A percentile compares a stretch with the other conserved stretches of the same genome.
Conservation (phyloP, 768 basidiomycete genomes). For the Gloeostereum incarnatum region DNA sequence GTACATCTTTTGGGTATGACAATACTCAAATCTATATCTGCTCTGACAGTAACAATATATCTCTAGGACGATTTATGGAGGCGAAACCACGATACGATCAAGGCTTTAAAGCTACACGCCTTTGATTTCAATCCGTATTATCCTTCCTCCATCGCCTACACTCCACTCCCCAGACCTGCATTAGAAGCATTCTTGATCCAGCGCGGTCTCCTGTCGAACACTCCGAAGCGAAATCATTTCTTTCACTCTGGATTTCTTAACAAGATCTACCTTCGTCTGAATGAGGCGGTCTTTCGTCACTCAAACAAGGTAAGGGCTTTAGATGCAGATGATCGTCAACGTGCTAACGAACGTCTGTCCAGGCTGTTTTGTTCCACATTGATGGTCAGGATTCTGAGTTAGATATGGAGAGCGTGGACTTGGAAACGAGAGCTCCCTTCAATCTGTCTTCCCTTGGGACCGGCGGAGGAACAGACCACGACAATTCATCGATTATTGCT, state of each 20-base stretch:
- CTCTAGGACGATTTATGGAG: constrained; percentile 68
- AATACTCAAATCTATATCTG: background rate
- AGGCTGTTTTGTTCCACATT: constrained; percentile 60
- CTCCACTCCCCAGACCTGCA: constrained; percentile 52
- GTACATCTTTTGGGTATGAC: constrained; percentile 69
- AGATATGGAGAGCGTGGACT: constrained; percentile 58
- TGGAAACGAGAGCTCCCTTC: constrained; percentile 29
- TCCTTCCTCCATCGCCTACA: constrained; percentile 63
- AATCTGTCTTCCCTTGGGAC: constrained; percentile 52
- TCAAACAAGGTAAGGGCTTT: constrained; percentile 35
- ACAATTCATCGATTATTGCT: constrained; percentile 47
- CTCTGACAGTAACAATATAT: constrained; percentile 2
- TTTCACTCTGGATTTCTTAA: constrained; percentile 63
- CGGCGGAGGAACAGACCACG: constrained; percentile 58
- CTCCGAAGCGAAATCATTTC: constrained; percentile 31
- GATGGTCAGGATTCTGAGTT: constrained; percentile 40
- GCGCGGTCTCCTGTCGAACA: constrained; percentile 45
- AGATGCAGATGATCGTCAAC: too few relatives aligned
- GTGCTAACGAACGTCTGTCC: too few relatives aligned
- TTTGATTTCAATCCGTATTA: constrained; percentile 67
- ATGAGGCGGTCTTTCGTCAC: constrained; percentile 53
- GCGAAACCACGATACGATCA: constrained; percentile 52
- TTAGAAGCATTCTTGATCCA: constrained; percentile 58
- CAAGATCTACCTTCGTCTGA: constrained; percentile 62
- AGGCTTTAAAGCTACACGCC: constrained; percentile 34